A percentile compares a stretch with the other conserved stretches of the same genome.
Evolutionary conservation across 108 stramenopile genomes (phyloP).

Genomic region (Seminavis robusta): DNA sequence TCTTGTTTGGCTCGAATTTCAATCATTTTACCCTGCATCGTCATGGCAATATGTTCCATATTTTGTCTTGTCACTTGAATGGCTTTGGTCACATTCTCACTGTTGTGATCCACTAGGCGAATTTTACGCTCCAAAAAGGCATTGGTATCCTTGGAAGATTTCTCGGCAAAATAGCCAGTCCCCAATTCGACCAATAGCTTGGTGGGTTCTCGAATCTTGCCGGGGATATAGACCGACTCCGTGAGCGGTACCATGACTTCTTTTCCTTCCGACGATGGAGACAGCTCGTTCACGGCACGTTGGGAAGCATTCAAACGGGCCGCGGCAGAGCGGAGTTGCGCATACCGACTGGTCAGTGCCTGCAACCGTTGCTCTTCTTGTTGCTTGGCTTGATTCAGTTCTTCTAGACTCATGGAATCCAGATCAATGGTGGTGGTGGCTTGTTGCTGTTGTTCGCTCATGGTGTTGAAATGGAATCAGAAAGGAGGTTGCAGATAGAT

Average conservation of each 20-base stretch:
- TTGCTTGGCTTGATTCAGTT: conserved; percentile 72
- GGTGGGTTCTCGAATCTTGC: conserved; percentile 70
- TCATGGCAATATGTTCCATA: conserved; percentile 56
- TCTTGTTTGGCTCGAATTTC: conserved; percentile 85
- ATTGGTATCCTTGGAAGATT: conserved; percentile 54
- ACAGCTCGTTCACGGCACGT: conserved; percentile 45
- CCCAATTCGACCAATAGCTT: conserved; percentile 81
- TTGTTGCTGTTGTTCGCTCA: neutral
- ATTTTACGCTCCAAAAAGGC: conserved; percentile 71
- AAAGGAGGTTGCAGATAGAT: no score
- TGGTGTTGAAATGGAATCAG: no score
- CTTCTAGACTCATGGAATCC: conserved; percentile 75
- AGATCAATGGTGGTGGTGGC: conserved; percentile 38
- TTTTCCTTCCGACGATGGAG: conserved; percentile 45
- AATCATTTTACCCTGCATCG: conserved; percentile 88
- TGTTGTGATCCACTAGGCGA: conserved; percentile 77
- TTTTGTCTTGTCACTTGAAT: conserved; percentile 59
- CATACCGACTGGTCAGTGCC: conserved; percentile 60
- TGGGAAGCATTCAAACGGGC: conserved; percentile 61
- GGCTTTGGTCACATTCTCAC: conserved; percentile 71
- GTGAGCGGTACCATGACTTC: conserved; percentile 87
- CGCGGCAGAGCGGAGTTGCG: conserved; percentile 72
- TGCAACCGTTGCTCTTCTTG: conserved; percentile 75
- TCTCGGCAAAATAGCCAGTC: conserved; percentile 84
- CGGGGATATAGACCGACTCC: conserved; percentile 81